A percentile compares a stretch with the other conserved stretches of the same genome.
phyloP scores from a whole-genome alignment of 2,329 filamentous ascomycete genomes.

The Leptographium procerum region DNA sequence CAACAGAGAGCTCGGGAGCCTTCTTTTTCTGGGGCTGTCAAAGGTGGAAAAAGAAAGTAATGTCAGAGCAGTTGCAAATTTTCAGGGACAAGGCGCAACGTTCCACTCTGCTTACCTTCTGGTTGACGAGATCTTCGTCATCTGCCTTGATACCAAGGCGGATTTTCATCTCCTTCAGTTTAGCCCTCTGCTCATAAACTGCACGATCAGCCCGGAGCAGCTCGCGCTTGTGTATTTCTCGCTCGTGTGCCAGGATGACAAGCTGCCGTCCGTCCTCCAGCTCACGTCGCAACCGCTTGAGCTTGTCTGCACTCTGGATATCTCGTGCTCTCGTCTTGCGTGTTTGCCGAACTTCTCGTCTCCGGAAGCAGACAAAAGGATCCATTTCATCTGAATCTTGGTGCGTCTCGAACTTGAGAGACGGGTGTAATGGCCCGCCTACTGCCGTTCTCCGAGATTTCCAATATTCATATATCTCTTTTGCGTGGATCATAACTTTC shows the following conservation, averaged over 20 bases:
- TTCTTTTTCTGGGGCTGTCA: conserved; percentile 60
- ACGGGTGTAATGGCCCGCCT: conserved; percentile 64
- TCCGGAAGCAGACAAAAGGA: conserved; percentile 95
- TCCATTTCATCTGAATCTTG: conserved; percentile 92
- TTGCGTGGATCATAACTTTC: conserved; percentile 48
- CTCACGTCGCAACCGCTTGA: conserved; percentile 83
- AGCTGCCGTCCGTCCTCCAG: conserved; percentile 80
- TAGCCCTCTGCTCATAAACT: conserved; percentile 72
- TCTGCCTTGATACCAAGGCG: conserved; percentile 82
- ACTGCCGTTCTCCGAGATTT: conserved; percentile 54
- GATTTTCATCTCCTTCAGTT: conserved; percentile 79
- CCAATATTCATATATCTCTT: conserved; percentile 85
- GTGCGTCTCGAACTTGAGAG: conserved; percentile 86
- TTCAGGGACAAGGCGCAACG: neutral
- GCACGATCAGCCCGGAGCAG: conserved; percentile 61
- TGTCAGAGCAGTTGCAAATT: neutral
- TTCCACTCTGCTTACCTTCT: conserved; percentile 51
- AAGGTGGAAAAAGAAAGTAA: neutral
- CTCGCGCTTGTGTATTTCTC: conserved; percentile 71
- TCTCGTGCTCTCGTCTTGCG: conserved; percentile 92
- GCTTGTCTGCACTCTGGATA: conserved; percentile 85
- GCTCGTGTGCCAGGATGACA: conserved; percentile 63
- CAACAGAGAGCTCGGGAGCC: conserved; percentile 45
- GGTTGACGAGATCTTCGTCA: conserved; percentile 89
- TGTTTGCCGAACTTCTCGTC: conserved; percentile 85